phyloP scores from a whole-genome alignment of 257 asterid species.

The Plantago ovata region DNA sequence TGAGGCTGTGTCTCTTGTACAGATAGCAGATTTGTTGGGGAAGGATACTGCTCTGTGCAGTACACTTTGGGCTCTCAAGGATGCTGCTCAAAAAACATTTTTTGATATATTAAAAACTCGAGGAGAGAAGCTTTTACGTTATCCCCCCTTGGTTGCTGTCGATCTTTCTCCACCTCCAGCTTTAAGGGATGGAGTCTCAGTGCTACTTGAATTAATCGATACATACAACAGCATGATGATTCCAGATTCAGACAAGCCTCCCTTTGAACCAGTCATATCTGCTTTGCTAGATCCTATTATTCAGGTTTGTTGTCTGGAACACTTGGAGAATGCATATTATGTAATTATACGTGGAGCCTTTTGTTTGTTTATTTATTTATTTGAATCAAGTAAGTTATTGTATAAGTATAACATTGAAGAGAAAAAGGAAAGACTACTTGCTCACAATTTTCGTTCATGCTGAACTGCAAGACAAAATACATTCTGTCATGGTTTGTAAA shows the following conservation, averaged over 20 bases:
- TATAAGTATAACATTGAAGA: neutral
- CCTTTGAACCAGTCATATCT: constrained; percentile 85
- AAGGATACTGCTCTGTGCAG: constrained; percentile 83
- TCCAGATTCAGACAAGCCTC: constrained; percentile 68
- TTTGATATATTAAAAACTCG: constrained; percentile 84
- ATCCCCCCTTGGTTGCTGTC: constrained; percentile 87
- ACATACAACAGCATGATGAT: constrained; percentile 86
- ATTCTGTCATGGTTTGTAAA: too few relatives aligned
- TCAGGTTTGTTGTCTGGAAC: constrained; percentile 46
- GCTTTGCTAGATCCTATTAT: constrained; percentile 95
- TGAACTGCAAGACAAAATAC: too few relatives aligned
- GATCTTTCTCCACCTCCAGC: constrained; percentile 97
- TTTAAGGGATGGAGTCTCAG: constrained; percentile 78
- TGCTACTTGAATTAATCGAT: constrained; percentile 87
- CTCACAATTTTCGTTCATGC: too few relatives aligned
- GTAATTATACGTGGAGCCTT: too few relatives aligned
- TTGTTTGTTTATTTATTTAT: too few relatives aligned
- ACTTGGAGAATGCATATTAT: too few relatives aligned
- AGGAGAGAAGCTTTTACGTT: constrained; percentile 91
- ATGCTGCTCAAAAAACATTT: constrained; percentile 88
- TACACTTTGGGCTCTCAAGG: constrained; percentile 91
- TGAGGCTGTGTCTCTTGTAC: constrained; percentile 22
- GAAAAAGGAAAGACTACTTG: too few relatives aligned
- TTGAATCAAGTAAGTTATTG: too few relatives aligned
- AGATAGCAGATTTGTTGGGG: constrained; percentile 93